Evolutionary conservation across 306 rosid species (phyloP), one percentile per base, ranked within the genome.

Genomic region (Gleditsia sinensis): DNA sequence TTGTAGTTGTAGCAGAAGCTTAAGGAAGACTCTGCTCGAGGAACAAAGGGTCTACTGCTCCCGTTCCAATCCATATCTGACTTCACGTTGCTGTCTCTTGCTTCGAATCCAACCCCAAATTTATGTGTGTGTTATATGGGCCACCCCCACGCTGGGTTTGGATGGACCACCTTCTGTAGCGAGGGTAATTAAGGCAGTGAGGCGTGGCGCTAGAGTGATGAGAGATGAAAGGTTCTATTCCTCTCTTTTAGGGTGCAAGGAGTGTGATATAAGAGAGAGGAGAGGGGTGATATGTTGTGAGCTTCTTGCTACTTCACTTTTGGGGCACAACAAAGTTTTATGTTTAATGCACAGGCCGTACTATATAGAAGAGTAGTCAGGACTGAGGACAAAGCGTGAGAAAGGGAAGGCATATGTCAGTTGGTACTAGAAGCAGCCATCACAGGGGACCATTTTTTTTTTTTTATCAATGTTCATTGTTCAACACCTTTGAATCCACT

Each of bases 91-190:
- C 20, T 70, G 79, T 71, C 54, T 76, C 75, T 73, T 48, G 32
- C 74, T 73, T 68, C 55, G 78, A 65, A 65, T 84, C 72, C 67
- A 65, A 80, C 57, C 16, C 74, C 78, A 68, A 33, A 37, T 33
- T 72, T 40, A 67, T 75, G 61, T 37, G 54, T 67, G 65, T 74
- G 17, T 82, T 82, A 83, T 85, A 86, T 73, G 80, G 82, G 67
- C 57, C 81, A 56, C 56, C 50, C 78, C 57, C 81, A 65, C 75
- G 27, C 65, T 57, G 12, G 50, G 51, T 63, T 74, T 14, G 62
- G 64, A 24, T 70, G 93, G 94, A 87, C 95, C 94, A 86, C 95
- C n/a, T n/a, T n/a, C n/a, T n/a, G n/a, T n/a, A n/a, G n/a, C n/a
- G n/a, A n/a, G n/a, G n/a, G n/a, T 33, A 69, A 76, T 54, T 49